Evolutionary conservation across 1,284 basidiomycete genomes (phyloP), one percentile per base, ranked within the genome.

Genomic region (Apiotrichum porosum): DNA sequence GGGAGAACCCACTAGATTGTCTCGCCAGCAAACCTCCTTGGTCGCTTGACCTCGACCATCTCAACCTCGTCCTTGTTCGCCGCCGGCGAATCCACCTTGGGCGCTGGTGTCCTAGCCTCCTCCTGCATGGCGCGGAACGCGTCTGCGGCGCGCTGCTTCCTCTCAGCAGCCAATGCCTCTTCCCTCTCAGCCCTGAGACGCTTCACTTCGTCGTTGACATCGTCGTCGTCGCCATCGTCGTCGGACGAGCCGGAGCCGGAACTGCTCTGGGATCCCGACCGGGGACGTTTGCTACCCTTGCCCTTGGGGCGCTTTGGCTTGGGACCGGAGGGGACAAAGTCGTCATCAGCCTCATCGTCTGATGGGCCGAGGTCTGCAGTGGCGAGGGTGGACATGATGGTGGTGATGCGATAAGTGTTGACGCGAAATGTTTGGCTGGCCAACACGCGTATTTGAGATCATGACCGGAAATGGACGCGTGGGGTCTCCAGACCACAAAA

Each of bases 21-120:
- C 52, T 72, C 65, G 3, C 71, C 71, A 0, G 69, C 69, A 45
- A 70, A 73, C n/a, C 59, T 53, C 31, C 69, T 59, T 30, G 68
- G 58, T 21, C 69, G 47, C 46, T 55, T 52, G 9, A 73, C 47
- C 42, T 67, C 62, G 15, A 73, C 62, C 62, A 59, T 61, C 37
- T 64, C 58, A 10, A 52, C 49, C 33, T 54, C 47, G 10, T 38
- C 47, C 12, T 35, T 28, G 33, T 42, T 44, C 47, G 45, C 31
- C 34, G 46, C 36, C n/a, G 17, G 33, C 12, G 30, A n/a, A 21
- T 8, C 12, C 15, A 6, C 22, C 38, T 34, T 31, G 17, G n/a
- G 6, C n/a, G 28, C 30, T 14, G 21, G 32, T 43, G 30, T 12
- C 28, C 32, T 18, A 31, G 38, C 32, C 19, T 47, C 46, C 8